Percentiles rank a stretch among this genome's conserved stretches.
These are phyloP conservation scores for Aspergillus oerlinghausenensis DNA, from an alignment of 2,329 filamentous ascomycete species.

Conservation along the genomic window DNA sequence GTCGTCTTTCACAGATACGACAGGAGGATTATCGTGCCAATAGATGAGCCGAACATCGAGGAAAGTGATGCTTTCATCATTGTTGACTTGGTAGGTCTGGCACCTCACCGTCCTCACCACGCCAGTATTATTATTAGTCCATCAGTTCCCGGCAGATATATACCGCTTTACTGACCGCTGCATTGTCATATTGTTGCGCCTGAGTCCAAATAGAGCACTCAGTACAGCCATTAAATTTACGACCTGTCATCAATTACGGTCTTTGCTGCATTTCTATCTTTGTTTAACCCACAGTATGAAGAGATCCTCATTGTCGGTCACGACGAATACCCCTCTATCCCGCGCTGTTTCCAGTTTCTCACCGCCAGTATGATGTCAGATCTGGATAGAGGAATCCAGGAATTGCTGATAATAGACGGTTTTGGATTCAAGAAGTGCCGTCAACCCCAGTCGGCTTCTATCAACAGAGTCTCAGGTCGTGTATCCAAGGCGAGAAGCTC, in stretches of 20 bases:
- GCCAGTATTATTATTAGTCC: not conserved
- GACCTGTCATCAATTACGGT: not conserved
- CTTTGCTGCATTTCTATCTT: not conserved
- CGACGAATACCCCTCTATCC: not conserved
- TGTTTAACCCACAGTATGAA: not conserved
- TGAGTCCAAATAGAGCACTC: not conserved
- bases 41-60: not conserved
- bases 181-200: not conserved
- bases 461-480: not conserved
- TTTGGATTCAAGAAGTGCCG: not conserved
- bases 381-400: not conserved
- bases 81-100: not conserved
- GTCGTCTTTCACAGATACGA: not conserved
- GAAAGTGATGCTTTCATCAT: not conserved
- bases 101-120: no score
- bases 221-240: not conserved
- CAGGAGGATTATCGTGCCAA: not conserved
- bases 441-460: not conserved
- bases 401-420: not conserved
- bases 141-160: not conserved
- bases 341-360: not conserved
- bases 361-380: constrained; percentile 1
- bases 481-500: not conserved
- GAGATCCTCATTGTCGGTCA: not conserved
- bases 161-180: not conserved